Base-by-base conservation (phyloP, 306 rosid genomes). In the Quercus bicolor region DNA sequence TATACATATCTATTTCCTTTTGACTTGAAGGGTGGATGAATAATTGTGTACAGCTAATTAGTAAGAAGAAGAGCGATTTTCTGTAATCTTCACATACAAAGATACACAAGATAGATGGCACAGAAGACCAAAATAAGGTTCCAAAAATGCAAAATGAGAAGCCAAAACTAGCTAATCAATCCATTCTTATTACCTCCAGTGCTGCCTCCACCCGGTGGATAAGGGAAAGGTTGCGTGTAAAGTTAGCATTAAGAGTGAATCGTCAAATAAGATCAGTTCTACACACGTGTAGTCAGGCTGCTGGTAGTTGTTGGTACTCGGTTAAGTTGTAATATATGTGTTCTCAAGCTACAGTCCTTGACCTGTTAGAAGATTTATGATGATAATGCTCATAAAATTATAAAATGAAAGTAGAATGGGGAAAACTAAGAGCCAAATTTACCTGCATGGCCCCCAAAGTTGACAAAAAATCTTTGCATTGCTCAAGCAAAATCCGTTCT, bases 341-440 rank as follows among this genome's bases (percentile, higher is more conserved):
- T 89, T 92, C 96, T 81, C 83, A 92, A 81, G 90, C 96, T 92
- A 89, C 96, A 92, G 75, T 92, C 96, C 88, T 88, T 89, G 76
- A 92, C 92, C 97, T 92, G 88, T 70, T 51, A 20, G 19, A 74
- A 43, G 65, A 75, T 68, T 24, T 4, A 54, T 18, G 62, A 3
- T 61, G 29, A 78, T 8, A 53, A 65, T 74, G 21, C 40, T 37
- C 45, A 56, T 79, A 19, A 80, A 82, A 77, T 80, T 52, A 65
- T 14, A 45, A 61, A 1, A 37, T 53, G 10, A 75, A 43, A 78
- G 43, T 69, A n/a, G 73, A 19, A 55, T 6, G 56, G 65, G 24
- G 82, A 29, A 64, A 70, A 60, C 66, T 48, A 12, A 48, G 53
- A 48, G 53, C 51, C 72, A n/a, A 74, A 68, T 78, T 76, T 76